phyloP scores from a whole-genome alignment of 1,284 basidiomycete species.

The Meripilus lineatus region DNA sequence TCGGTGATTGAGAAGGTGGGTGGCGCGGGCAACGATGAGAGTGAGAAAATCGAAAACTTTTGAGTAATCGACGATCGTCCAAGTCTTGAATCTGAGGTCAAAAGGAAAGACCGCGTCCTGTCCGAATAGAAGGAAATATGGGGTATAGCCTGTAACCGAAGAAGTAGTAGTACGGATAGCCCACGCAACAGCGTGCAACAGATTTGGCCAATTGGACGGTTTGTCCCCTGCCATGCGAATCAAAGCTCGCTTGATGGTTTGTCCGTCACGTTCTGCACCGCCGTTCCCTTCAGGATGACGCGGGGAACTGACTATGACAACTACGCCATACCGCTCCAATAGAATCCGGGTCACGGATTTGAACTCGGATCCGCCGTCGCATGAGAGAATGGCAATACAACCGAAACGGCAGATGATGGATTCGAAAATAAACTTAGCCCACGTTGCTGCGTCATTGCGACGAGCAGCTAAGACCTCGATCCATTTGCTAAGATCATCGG shows the following conservation, averaged over 20 bases:
- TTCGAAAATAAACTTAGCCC: slow-evolving; percentile 27
- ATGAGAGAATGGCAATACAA: slow-evolving; percentile 19
- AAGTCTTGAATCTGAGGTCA: slow-evolving; percentile 28
- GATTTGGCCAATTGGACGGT: slow-evolving; percentile 17
- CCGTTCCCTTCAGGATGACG: slow-evolving; percentile 32
- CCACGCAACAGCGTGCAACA: slow-evolving; percentile 14
- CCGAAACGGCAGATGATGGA: slow-evolving; percentile 26
- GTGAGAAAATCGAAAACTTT: slow-evolving; percentile 16
- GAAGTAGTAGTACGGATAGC: slow-evolving; percentile 21
- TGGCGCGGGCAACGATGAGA: slow-evolving; percentile 20
- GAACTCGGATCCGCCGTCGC: slow-evolving; percentile 28
- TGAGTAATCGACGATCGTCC: slow-evolving; percentile 25
- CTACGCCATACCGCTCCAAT: slow-evolving; percentile 19
- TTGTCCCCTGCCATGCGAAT: slow-evolving; percentile 20
- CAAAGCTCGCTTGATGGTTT: slow-evolving; percentile 20
- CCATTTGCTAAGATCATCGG: slow-evolving; percentile 22
- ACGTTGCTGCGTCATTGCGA: slow-evolving; percentile 12
- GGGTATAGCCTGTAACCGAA: slow-evolving; percentile 25
- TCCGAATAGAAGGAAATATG: slow-evolving; percentile 32
- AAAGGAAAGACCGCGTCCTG: slow-evolving; percentile 27
- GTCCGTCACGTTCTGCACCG: slow-evolving; percentile 24
- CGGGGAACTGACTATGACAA: slow-evolving; percentile 21
- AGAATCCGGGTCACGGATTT: slow-evolving; percentile 20
- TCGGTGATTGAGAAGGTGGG: slow-evolving; percentile 16
- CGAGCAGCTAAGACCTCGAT: slow-evolving; percentile 20